A percentile compares a stretch with the other conserved stretches of the same genome.
Conservation (phyloP, 345 rosid genomes). For the Acer saccharum region DNA sequence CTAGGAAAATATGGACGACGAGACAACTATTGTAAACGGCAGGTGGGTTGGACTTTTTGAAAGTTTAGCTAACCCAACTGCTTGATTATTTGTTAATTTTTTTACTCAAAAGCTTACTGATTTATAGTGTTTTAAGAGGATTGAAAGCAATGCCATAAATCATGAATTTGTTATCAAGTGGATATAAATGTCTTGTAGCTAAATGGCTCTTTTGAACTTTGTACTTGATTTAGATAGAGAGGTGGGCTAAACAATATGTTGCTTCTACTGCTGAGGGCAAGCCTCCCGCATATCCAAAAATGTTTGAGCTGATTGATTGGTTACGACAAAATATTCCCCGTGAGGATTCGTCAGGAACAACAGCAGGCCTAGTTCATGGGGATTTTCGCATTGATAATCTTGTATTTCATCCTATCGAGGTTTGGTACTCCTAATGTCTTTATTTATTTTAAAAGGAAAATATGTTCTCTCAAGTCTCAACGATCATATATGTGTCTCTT, state of each 20-base stretch:
- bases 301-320: constrained; percentile 80
- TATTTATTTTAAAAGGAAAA: constrained; percentile 1
- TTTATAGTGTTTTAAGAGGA: not conserved
- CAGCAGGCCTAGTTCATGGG: constrained; percentile 89
- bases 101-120: not conserved
- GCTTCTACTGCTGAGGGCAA: constrained; percentile 85
- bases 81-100: not conserved
- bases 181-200: not conserved
- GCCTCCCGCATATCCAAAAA: constrained; percentile 70
- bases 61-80: not conserved
- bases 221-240: constrained; percentile 61
- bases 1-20: constrained; percentile 75
- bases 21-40: constrained; percentile 79
- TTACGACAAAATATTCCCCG: constrained; percentile 61
- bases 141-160: not conserved
- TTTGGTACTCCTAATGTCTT: constrained; percentile 23
- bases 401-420: constrained; percentile 91
- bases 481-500: not conserved
- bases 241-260: constrained; percentile 89
- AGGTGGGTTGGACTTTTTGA: constrained; percentile 46
- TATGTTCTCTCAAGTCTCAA: not conserved
- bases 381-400: constrained; percentile 94
- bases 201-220: constrained; percentile 4
- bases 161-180: not conserved
- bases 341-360: constrained; percentile 74